These are phyloP conservation scores for Mycena vitilis DNA, from an alignment of 768 basidiomycete species.

Conservation along the genomic window DNA sequence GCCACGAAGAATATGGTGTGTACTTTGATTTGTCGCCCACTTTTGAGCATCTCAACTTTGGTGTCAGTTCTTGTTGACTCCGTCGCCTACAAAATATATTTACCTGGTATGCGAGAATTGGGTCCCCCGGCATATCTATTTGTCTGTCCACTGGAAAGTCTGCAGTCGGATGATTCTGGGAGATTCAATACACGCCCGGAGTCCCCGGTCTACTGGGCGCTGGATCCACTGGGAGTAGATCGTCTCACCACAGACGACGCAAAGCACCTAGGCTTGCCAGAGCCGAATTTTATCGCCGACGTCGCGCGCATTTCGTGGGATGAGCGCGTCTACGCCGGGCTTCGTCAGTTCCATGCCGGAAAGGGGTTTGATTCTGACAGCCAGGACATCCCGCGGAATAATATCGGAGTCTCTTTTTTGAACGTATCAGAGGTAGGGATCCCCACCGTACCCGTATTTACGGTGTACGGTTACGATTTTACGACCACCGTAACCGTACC, in stretches of 20 bases:
- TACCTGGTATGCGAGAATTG: background rate
- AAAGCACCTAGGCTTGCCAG: background rate
- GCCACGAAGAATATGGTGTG: conserved; percentile 3
- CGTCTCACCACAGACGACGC: background rate
- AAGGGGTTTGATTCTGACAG: background rate
- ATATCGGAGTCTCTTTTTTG: background rate
- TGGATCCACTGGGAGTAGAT: background rate
- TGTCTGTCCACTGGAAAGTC: background rate
- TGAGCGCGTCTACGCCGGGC: background rate
- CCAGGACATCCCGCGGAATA: background rate
- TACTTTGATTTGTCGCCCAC: background rate
- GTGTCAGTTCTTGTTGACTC: background rate
- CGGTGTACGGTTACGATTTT: no score
- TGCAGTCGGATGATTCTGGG: background rate
- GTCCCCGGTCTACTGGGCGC: background rate
- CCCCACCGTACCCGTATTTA: no score
- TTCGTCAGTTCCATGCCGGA: background rate
- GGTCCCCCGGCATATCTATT: background rate
- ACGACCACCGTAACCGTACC: no score
- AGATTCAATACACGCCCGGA: background rate
- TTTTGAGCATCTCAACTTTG: background rate
- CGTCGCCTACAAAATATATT: background rate
- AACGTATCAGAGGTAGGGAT: background rate
- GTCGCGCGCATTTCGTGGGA: conserved; percentile 2
- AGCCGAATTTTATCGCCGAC: background rate